Evolutionary conservation across 2,329 filamentous ascomycete genomes (phyloP), one percentile per base, ranked within the genome.

Genomic region (Sporothrix brunneoviolacea): DNA sequence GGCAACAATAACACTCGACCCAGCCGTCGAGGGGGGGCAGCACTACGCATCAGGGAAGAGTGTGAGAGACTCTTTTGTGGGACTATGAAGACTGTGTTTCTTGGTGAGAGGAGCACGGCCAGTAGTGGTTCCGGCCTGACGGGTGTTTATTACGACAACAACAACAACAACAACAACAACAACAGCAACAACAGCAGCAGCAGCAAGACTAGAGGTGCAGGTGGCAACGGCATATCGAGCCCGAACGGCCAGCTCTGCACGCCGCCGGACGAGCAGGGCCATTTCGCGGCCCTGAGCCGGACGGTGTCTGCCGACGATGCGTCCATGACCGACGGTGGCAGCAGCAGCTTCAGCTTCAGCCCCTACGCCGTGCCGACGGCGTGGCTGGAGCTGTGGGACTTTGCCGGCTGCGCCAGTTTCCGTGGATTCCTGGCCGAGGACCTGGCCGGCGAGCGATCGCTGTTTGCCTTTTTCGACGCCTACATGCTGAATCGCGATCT

Each of bases 31-130:
- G 86, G 86, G 87, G 90, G 90, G 89, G 90, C 90, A 84, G 83
- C 88, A 86, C 83, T 88, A 74, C 84, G 84, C 76, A 95, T 95
- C 80, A 90, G 86, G 88, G 90, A 86, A 90, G 90, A 95, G 88
- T 95, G 91, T 95, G 91, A 95, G 90, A 96, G 91, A 80, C 91
- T 95, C 85, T 95, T 95, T 82, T 95, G 91, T 76, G 89, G 91
- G 85, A 85, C 84, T 80, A 88, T 95, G 83, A 86, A 82, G 75
- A 76, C 84, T 76, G 86, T 88, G 77, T 95, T 96, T 83, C 87
- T 86, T 79, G 91, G 88, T 95, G 90, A 94, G 89, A 83, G 85
- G 86, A 83, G 83, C 73, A 70, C 74, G 77, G 79, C 72, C 69
- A 73, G 74, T 76, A 78, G 83, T 82, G 85, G 82, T 85, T 91